Conservation (phyloP, 2,329 filamentous ascomycete genomes). For the Cryphonectria japonica region DNA sequence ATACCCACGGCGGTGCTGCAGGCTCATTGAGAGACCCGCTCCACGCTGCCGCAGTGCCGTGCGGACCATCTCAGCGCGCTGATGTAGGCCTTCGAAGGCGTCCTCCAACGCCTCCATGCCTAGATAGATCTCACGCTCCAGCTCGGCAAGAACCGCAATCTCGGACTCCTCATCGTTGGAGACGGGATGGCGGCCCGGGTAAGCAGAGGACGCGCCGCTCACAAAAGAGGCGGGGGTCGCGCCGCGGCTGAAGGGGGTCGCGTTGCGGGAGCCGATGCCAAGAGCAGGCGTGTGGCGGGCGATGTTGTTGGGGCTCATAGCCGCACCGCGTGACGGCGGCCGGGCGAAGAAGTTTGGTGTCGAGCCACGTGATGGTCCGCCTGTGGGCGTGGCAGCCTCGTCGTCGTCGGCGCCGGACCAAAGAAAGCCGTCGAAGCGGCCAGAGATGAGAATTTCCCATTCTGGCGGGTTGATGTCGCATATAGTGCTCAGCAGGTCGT, state of each 20-base stretch:
- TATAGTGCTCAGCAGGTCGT: constrained; percentile 85
- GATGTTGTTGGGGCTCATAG: constrained; percentile 45
- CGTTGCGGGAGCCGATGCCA: constrained; percentile 48
- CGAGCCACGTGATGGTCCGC: constrained; percentile 52
- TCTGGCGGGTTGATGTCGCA: constrained; percentile 89
- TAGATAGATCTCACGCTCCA: constrained; percentile 89
- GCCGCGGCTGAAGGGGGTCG: constrained; percentile 55
- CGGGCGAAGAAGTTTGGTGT: constrained; percentile 57
- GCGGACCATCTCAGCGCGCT: constrained; percentile 79
- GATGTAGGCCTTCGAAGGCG: constrained; percentile 89
- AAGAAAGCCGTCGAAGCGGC: constrained; percentile 88
- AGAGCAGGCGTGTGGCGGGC: constrained; percentile 42
- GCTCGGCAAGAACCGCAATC: constrained; percentile 84
- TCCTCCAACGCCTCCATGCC: constrained; percentile 96
- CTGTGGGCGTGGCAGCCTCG: constrained; percentile 39
- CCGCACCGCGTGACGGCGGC: constrained; percentile 43
- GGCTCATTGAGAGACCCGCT: constrained; percentile 71
- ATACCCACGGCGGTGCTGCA: constrained; percentile 58
- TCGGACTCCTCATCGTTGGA: constrained; percentile 94
- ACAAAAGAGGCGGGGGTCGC: constrained; percentile 52
- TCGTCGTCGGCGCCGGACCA: constrained; percentile 85
- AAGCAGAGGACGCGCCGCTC: constrained; percentile 51
- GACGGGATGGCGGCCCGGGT: constrained; percentile 62
- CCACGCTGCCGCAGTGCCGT: constrained; percentile 79
- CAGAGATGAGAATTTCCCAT: constrained; percentile 94